phyloP scores from a whole-genome alignment of 192 early-diverging fungal species.

The Endogone sp. region DNA sequence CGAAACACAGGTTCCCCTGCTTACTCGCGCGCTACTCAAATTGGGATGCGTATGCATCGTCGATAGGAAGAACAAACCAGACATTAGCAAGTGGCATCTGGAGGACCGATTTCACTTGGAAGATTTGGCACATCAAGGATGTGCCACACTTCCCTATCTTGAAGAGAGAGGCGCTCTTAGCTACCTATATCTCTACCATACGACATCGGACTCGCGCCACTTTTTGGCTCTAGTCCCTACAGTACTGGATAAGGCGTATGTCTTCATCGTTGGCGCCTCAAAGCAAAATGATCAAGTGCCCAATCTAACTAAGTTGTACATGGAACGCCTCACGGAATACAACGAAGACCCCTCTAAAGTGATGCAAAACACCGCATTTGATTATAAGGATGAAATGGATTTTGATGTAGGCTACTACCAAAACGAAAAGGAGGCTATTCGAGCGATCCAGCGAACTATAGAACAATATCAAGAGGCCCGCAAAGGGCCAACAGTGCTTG shows the following conservation, averaged over 20 bases:
- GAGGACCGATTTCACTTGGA: constrained; percentile 46
- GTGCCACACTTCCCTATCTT: constrained; percentile 28
- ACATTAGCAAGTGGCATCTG: background rate
- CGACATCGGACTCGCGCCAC: constrained; percentile 52
- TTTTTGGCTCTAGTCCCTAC: constrained; percentile 73
- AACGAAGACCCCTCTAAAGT: constrained; percentile 23
- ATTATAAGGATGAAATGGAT: constrained; percentile 47
- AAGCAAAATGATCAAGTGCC: constrained; percentile 63
- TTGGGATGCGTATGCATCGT: constrained; percentile 63
- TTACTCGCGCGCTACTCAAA: constrained; percentile 77
- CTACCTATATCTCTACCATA: constrained; percentile 81
- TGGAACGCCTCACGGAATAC: constrained; percentile 43
- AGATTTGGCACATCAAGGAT: constrained; percentile 32
- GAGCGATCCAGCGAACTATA: constrained; percentile 57
- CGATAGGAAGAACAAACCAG: constrained; percentile 1
- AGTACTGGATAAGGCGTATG: constrained; percentile 39
- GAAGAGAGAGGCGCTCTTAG: constrained; percentile 29
- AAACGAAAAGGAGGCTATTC: constrained; percentile 48
- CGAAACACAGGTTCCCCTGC: constrained; percentile 81
- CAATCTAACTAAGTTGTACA: constrained; percentile 64
- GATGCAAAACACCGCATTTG: constrained; percentile 37
- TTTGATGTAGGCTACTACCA: constrained; percentile 43
- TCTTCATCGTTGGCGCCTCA: constrained; percentile 75
- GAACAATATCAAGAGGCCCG: constrained; percentile 56
- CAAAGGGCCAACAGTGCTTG: constrained; percentile 65